These are phyloP conservation scores for Fusarium sp. DNA, from an alignment of 2,329 filamentous ascomycete genomes.

Conservation along the genomic window DNA sequence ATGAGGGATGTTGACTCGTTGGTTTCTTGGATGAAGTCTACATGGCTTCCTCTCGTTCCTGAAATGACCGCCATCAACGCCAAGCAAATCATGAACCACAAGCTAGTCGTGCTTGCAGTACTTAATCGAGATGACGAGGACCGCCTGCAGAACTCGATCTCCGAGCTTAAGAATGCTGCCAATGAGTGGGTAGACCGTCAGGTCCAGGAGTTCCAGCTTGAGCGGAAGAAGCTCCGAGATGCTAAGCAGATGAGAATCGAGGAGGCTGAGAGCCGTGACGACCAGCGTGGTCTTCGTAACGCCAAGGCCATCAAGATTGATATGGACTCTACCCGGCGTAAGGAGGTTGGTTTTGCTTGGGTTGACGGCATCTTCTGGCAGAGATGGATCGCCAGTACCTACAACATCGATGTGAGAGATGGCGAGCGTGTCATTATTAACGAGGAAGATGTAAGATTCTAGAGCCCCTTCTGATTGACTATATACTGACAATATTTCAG, in stretches of 20 bases:
- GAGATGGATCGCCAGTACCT: slow-evolving; percentile 95
- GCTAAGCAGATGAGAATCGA: slow-evolving; percentile 96
- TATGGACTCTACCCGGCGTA: slow-evolving; percentile 88
- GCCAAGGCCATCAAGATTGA: slow-evolving; percentile 94
- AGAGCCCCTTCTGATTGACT: too few relatives aligned
- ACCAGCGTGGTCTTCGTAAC: slow-evolving; percentile 86
- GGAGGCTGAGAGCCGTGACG: slow-evolving; percentile 93
- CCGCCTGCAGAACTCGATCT: slow-evolving; percentile 82
- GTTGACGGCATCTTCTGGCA: slow-evolving; percentile 98
- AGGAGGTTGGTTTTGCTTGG: slow-evolving; percentile 96
- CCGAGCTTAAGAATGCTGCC: slow-evolving; percentile 95
- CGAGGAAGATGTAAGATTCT: slow-evolving; percentile 87
- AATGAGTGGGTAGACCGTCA: slow-evolving; percentile 99
- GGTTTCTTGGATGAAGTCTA: slow-evolving; percentile 92
- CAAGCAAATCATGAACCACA: slow-evolving; percentile 93
- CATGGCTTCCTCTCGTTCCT: slow-evolving; percentile 96
- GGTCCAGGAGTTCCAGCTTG: slow-evolving; percentile 89
- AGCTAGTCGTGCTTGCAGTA: slow-evolving; percentile 93
- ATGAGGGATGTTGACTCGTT: slow-evolving; percentile 89
- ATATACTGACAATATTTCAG: slow-evolving; percentile 64
- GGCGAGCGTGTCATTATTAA: slow-evolving; percentile 97
- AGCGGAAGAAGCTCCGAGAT: slow-evolving; percentile 92
- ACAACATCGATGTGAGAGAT: slow-evolving; percentile 88
- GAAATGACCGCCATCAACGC: slow-evolving; percentile 94
- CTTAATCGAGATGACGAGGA: slow-evolving; percentile 85